Evolutionary conservation across 169 alveolate genomes (phyloP).

Genomic region (Cryptosporidium meleagridis): DNA sequence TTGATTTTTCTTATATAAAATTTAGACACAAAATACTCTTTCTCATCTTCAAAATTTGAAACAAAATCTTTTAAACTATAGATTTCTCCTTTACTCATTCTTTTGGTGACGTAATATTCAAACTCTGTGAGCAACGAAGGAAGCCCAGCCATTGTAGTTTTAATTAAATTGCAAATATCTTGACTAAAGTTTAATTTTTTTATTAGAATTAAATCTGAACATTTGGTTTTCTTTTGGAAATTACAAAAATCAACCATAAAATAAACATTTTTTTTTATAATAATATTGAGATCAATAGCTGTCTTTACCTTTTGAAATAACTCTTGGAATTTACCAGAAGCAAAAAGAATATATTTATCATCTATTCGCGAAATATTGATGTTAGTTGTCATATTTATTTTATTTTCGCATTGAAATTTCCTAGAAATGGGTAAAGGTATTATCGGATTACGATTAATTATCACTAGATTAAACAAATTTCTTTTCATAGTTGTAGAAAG

Average conservation of each 20-base stretch:
- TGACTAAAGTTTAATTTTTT: background rate
- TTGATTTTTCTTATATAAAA: constrained; percentile 1
- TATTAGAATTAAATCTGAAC: background rate
- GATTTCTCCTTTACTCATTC: background rate
- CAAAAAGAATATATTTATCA: background rate
- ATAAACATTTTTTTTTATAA: background rate
- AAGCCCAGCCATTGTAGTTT: background rate
- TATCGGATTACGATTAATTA: constrained; percentile 32
- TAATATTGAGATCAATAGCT: background rate
- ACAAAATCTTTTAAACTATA: background rate
- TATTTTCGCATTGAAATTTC: constrained; percentile 24
- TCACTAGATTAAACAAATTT: constrained; percentile 11
- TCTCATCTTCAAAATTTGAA: constrained; percentile 26
- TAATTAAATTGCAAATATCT: background rate
- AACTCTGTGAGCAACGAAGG: constrained; percentile 36
- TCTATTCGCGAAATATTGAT: background rate
- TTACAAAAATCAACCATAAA: background rate
- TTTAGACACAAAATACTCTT: background rate
- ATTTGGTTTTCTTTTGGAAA: background rate
- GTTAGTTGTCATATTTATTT: constrained; percentile 1
- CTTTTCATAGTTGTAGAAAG: background rate
- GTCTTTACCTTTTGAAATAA: background rate
- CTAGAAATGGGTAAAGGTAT: constrained; percentile 51
- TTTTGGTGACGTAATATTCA: background rate
- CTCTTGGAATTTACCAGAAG: background rate